Percentiles rank a stretch among this genome's conserved stretches.
Evolutionary conservation across 768 basidiomycete genomes (phyloP).

Genomic region (Kwoniella bestiolae): DNA sequence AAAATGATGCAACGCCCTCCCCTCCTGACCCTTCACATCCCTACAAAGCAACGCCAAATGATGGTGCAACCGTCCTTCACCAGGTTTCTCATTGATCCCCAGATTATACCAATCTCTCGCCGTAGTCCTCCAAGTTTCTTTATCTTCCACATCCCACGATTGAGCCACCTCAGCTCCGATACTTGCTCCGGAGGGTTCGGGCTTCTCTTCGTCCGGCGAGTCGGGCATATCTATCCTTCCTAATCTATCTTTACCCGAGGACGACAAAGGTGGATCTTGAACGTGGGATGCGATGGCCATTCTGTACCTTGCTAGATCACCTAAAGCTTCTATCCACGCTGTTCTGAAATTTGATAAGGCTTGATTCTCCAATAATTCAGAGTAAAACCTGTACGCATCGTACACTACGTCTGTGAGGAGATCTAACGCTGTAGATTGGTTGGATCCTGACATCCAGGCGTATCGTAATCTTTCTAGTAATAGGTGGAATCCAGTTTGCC

Average conservation of each 20-base stretch:
- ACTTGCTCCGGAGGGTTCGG: constrained; percentile 59
- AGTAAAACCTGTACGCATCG: constrained; percentile 93
- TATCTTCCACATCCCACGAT: constrained; percentile 72
- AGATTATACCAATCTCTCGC: constrained; percentile 91
- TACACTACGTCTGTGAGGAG: constrained; percentile 93
- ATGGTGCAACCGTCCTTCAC: constrained; percentile 92
- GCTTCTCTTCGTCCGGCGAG: constrained; percentile 65
- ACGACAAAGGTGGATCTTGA: constrained; percentile 57
- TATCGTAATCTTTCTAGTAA: constrained; percentile 88
- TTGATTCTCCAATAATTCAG: constrained; percentile 81
- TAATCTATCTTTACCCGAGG: constrained; percentile 4
- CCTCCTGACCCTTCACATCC: constrained; percentile 79
- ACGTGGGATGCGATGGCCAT: constrained; percentile 90
- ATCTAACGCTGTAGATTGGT: constrained; percentile 65
- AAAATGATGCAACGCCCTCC: constrained; percentile 88
- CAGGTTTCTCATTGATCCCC: constrained; percentile 85
- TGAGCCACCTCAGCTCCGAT: constrained; percentile 87
- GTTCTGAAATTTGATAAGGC: constrained; percentile 70
- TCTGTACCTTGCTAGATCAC: constrained; percentile 90
- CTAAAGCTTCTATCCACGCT: constrained; percentile 94
- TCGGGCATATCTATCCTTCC: constrained; percentile 59
- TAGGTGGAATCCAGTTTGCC: constrained; percentile 88
- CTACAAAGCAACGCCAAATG: constrained; percentile 86
- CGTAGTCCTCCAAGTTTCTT: constrained; percentile 86
- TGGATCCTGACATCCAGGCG: constrained; percentile 67